A percentile compares a stretch with the other conserved stretches of the same genome.
Evolutionary conservation across 2,329 filamentous ascomycete species (phyloP).

Genomic region (Cercospora sojina): DNA sequence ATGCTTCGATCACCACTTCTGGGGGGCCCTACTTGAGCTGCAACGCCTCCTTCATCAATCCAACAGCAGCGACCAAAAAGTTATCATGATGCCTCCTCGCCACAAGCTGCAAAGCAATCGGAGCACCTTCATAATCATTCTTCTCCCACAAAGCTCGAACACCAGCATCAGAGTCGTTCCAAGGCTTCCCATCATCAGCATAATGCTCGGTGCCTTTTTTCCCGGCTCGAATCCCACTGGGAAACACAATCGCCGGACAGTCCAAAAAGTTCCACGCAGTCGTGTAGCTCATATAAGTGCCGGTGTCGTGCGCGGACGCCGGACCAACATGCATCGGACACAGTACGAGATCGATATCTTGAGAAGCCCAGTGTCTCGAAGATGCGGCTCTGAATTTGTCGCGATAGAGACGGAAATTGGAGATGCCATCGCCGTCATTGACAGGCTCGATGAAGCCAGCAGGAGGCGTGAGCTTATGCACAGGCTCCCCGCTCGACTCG

Average conservation of each 20-base stretch:
- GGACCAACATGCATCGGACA: slow-evolving; percentile 57
- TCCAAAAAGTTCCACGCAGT: slow-evolving; percentile 67
- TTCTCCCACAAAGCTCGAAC: slow-evolving; percentile 46
- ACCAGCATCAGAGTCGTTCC: slow-evolving; percentile 51
- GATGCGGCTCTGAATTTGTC: not conserved
- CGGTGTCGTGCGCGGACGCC: slow-evolving; percentile 52
- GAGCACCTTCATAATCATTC: slow-evolving; percentile 50
- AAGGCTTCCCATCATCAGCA: slow-evolving; percentile 24
- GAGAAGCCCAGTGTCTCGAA: not conserved
- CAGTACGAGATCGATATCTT: slow-evolving; percentile 44
- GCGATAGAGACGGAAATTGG: not conserved
- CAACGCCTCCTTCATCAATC: slow-evolving; percentile 35
- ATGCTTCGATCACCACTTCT: not conserved
- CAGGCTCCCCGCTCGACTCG: not conserved
- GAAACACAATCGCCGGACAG: slow-evolving; percentile 56
- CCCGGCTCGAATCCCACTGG: slow-evolving; percentile 49
- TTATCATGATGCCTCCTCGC: slow-evolving; percentile 56
- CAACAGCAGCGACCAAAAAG: slow-evolving; percentile 47
- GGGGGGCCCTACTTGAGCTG: not conserved
- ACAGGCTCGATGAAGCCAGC: not conserved
- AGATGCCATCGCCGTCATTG: not conserved
- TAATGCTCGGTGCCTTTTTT: slow-evolving; percentile 44
- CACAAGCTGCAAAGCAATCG: slow-evolving; percentile 56
- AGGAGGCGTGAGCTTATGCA: not conserved
- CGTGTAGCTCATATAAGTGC: slow-evolving; percentile 64